Base-by-base conservation (phyloP, 2,329 filamentous ascomycete species). In the Colletotrichum salicis region DNA sequence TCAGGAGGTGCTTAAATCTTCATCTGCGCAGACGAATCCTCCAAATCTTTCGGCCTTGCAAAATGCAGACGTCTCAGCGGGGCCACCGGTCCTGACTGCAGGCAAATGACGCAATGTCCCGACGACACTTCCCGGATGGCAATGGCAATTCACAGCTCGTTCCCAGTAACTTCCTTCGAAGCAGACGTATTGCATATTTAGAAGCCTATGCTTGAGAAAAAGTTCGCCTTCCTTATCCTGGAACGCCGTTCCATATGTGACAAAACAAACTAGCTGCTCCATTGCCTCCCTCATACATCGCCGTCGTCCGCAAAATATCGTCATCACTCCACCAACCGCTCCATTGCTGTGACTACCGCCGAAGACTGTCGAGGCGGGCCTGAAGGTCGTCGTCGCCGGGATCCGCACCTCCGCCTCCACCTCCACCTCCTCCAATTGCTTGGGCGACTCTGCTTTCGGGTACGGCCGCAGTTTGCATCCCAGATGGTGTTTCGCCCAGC, bases 401-500 rank as follows among this genome's bases (percentile, higher is more conserved):
- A 77, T 91, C 91, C 29, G 81, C 84, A 22, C 84, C 84, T 10
- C 87, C 90, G 5, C 92, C 92, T 6, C 83, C 82, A 5, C 85
- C 84, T 6, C 83, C 82, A 6, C 85, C 84, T 12, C 87, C 91
- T 8, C 94, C 94, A 75, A 98, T 88, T 19, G 96, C 95, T 81
- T 98, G 94, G 58, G 96, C 96, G 73, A 98, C 90, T 78, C 90
- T 91, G 12, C 91, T 88, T 79, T 98, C 94, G 6, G 92, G 84
- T 5, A 93, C 91, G 5, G 91, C 86, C 66, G 89, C 88, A 74
- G 91, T 92, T 79, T 96, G 94, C 72, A 98, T 84, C 3, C 94
- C 95, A 52, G 92, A 91, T 0, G 96, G 96, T 2, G 96, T 96
- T 81, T 98, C 95, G 70, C 95, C 96, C 77, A 99, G 90, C 95